Base-by-base conservation (phyloP, 768 basidiomycete species). In the Lactifluus piperatus region DNA sequence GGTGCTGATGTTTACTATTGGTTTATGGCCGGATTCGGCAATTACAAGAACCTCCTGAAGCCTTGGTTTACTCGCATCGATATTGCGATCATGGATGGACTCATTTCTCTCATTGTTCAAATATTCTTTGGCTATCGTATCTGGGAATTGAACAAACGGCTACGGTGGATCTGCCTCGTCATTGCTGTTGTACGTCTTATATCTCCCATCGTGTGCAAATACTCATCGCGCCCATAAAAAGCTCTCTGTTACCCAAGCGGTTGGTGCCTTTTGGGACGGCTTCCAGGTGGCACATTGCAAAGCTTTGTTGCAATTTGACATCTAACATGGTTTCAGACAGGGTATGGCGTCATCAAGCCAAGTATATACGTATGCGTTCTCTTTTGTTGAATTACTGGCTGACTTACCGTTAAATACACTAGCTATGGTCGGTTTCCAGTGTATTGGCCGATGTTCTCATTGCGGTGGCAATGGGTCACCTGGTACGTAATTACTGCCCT, bases 61-160 rank as follows among this genome's bases (percentile, higher is more conserved):
- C 22, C 47, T 20, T 18, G 27, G 6, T 48, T 59, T 20, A 30
- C 58, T 10, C 34, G 20, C 16, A 52, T 59, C 10, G 58, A 59
- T 30, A n/a, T 44, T 13, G 49, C 44, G 18, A 39, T 36, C 16
- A 51, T 61, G n/a, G n/a, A n/a, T n/a, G n/a, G n/a, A n/a, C n/a
- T 26, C 55, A 61, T n/a, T n/a, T n/a, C n/a, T n/a, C n/a, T n/a
- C n/a, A n/a, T n/a, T n/a, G n/a, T n/a, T n/a, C n/a, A n/a, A 45
- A 22, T 10, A 5, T 61, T 57, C 36, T 61, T 61, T 24, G 32
- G 47, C 30, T 57, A 47, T 43, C 54, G 60, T 26, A 61, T 61
- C 44, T 57, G 54, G 60, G 26, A 6, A 10, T 32, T 61, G 20
- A 51, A 49, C 30, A 51, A 44, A n/a, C 55, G 54, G 7, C 6